Base-by-base conservation (phyloP, 106 monocot genomes). In the Dendrobium catenatum region DNA sequence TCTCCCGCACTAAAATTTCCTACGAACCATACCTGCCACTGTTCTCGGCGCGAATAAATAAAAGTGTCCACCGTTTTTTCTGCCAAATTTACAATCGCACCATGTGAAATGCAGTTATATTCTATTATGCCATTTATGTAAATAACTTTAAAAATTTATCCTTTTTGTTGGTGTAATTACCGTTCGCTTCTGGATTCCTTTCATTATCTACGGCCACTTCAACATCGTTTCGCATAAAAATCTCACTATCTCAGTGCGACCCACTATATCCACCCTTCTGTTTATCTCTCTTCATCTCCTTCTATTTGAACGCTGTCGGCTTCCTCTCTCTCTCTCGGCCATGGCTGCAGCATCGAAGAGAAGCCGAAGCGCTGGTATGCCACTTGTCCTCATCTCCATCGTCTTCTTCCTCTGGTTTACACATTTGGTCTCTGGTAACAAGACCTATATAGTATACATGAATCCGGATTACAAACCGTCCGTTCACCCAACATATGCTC, bases 391-490 rank as follows among this genome's bases (percentile, higher is more conserved):
- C 78, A 40, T 78, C 78, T 78, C 29, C 59, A 20, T 77, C 77
- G 6, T 54, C 77, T 48, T 61, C 78, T 61, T 78, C 58, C 9
- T 78, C 27, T 8, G 13, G 7, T 19, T 29, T 1, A 40, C 37
- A 7, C 20, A n/a, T 16, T 17, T 24, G 29, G 24, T 26, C 29
- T 41, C 56, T 4, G 41, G 58, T 31, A 72, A 81, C 78, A 68
- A 37, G 1, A 85, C 81, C 55, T 90, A 88, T 88, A 86, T 90
- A 26, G 88, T 90, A 10, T 81, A 86, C 84, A 84, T 90, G 86
- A 83, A 82, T 78, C 77, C 82, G 17, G 18, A 79, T 42, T 81
- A 58, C 56, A 85, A 82, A 72, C 90, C 90, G 47, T 72, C 54
- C 2, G 26, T 54, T 51, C 79, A 90, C 80, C 77, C 79, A 4